These are phyloP conservation scores for Diaporthe vexans DNA, from an alignment of 2,329 filamentous ascomycete genomes.

Conservation along the genomic window DNA sequence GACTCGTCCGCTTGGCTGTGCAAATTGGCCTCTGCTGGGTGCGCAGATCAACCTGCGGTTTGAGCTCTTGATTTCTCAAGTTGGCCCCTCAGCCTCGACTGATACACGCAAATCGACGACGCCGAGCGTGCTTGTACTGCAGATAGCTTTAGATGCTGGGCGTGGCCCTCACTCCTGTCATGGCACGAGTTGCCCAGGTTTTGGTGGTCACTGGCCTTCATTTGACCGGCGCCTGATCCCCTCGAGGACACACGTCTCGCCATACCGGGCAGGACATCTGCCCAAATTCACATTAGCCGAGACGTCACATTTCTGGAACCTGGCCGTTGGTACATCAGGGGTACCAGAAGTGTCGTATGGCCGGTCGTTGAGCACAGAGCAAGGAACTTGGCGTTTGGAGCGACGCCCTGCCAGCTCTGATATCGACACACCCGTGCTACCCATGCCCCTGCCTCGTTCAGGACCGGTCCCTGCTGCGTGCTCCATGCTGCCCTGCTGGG, in stretches of 20 bases:
- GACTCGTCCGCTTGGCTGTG: neutral
- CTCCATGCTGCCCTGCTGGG: neutral
- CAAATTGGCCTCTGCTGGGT: neutral
- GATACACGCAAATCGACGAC: neutral
- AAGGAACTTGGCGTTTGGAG: no score
- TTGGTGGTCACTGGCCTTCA: no score
- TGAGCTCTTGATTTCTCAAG: neutral
- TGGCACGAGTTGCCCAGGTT: neutral
- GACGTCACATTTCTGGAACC: neutral
- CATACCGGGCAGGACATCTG: neutral
- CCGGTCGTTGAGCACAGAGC: no score
- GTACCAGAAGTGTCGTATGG: neutral
- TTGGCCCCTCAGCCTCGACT: neutral
- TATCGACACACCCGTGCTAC: conserved; percentile 6
- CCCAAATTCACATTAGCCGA: neutral
- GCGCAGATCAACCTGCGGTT: neutral
- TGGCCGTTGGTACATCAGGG: neutral
- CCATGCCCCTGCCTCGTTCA: no score
- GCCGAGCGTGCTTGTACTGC: neutral
- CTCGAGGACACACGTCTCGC: neutral
- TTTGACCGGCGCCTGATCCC: no score
- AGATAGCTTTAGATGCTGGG: neutral
- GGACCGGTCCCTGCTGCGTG: neutral
- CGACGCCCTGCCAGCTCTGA: neutral
- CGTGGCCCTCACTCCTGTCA: neutral